Conservation (phyloP, 2,329 filamentous ascomycete species). For the Mycogone perniciosa region DNA sequence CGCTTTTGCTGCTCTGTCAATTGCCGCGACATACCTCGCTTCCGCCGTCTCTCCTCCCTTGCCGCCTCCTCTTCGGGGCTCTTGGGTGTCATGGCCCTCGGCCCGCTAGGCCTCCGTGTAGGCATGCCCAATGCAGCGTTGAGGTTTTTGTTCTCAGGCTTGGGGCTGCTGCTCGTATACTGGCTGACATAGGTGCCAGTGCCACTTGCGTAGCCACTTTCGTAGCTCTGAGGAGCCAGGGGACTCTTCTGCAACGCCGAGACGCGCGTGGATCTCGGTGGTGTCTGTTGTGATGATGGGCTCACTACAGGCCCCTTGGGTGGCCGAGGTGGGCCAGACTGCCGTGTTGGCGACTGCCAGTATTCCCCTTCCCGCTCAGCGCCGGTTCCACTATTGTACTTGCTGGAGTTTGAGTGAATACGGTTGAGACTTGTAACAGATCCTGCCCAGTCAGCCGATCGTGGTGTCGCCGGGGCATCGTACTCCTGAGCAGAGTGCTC, state of each 20-base stretch:
- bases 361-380: constrained; percentile 35
- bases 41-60: constrained; percentile 44
- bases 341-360: constrained; percentile 39
- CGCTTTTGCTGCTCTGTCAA: too few relatives aligned
- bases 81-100: constrained; percentile 55
- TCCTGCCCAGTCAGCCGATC: constrained; percentile 56
- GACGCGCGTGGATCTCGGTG: constrained; percentile 41
- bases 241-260: constrained; percentile 50
- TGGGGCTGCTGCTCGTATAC: constrained; percentile 49
- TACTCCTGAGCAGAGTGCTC: constrained; percentile 68
- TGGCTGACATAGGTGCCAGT: constrained; percentile 43
- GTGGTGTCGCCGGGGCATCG: constrained; percentile 53
- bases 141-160: constrained; percentile 51
- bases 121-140: constrained; percentile 47
- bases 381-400: constrained; percentile 39
- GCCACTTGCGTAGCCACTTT: constrained; percentile 48
- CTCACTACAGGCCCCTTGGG: constrained; percentile 56
- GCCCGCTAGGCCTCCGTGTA: constrained; percentile 50
- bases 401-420: constrained; percentile 40
- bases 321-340: constrained; percentile 48
- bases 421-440: constrained; percentile 54
- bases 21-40: constrained; percentile 45
- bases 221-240: constrained; percentile 49
- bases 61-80: constrained; percentile 41
- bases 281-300: constrained; percentile 32